Evolutionary conservation across 2,329 filamentous ascomycete species (phyloP), one percentile per base, ranked within the genome.

Genomic region (Mycogone perniciosa): DNA sequence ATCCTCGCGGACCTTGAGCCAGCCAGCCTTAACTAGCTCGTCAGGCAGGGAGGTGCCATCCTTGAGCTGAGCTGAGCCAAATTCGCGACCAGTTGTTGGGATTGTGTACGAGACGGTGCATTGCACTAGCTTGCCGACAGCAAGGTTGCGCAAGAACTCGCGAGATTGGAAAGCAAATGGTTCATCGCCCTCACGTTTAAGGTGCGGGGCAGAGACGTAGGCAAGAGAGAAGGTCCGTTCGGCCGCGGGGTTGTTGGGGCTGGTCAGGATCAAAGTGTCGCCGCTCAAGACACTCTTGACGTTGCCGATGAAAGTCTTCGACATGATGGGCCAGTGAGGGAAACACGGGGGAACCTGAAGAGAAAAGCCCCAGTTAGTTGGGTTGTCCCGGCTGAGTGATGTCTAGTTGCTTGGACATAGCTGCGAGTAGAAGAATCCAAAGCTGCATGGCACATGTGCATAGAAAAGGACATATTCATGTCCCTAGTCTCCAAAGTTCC

Each of bases 231-330:
- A 79, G 47, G 80, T 88, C 62, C 89, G 87, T 74, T 97, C 93
- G 69, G 86, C 82, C 57, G 82, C 78, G 34, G 88, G 86, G 67
- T 95, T 91, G 69, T 84, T 85, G 65, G 88, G 78, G 70, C 88
- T 89, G 61, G 85, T 82, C 63, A 97, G 76, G 57, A 97, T 76
- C 61, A 97, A 73, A 30, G 91, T 96, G 76, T 97, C 93, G 63
- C 93, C 93, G 64, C 91, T 96, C 64, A 95, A 76, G 60, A 96
- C 89, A 67, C 86, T 89, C 79, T 99, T 99, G 71, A 97, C 91
- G 64, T 84, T 87, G 67, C 85, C 82, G 68, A 82, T 70, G 62
- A 81, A 80, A 48, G 70, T 69, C 67, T 77, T 79, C 52, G 69
- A 72, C 75, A 79, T 76, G 62, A 51, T 71, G 63, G 44, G 52